Evolutionary conservation across 305 asterid genomes (phyloP), one percentile per base, ranked within the genome.

Genomic region (Ruellia speciosa): DNA sequence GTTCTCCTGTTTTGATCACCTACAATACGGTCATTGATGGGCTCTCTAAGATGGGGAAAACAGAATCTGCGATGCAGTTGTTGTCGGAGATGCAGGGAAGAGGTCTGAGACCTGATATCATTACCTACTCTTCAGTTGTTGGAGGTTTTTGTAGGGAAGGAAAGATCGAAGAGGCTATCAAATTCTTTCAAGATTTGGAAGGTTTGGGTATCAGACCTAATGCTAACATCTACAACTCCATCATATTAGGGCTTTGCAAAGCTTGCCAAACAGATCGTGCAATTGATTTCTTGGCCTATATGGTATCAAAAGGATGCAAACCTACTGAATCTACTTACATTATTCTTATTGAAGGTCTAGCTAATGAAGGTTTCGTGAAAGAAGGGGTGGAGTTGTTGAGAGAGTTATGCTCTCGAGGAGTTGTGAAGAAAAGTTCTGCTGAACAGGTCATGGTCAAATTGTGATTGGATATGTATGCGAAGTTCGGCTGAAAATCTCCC

Each of bases 11-110:
- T 53, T 62, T 87, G 65, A 83, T 83, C 63, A 85, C 96, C 45
- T 87, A 90, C 75, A 87, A 85, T 54, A 81, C 94, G 0, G 94
- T 88, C 75, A 90, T 90, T 24, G 94, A 83, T 35, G 92, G 98
- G 65, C 84, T 90, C 12, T 75, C 96, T 10, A 87, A 85, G 70
- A 78, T 67, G 64, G 92, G 95, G 18, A 80, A 76, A 60, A 83
- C 95, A 0, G 80, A 81, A 28, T 76, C 58, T 0, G 98, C 94
- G 11, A 76, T 77, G 64, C 62, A 71, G 65, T 68, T 87, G 51
- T 63, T 90, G 76, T 65, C 34, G 14, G 90, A 87, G 75, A 87
- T 90, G 98, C 68, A 68, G 58, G 82, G 70, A 40, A 85, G 82
- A 64, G 92, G 90, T 47, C 71, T 90, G n/a, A 76, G 60, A 41